Conservation (phyloP, 148 eudicot species). For the Nepenthes mirabilis region DNA sequence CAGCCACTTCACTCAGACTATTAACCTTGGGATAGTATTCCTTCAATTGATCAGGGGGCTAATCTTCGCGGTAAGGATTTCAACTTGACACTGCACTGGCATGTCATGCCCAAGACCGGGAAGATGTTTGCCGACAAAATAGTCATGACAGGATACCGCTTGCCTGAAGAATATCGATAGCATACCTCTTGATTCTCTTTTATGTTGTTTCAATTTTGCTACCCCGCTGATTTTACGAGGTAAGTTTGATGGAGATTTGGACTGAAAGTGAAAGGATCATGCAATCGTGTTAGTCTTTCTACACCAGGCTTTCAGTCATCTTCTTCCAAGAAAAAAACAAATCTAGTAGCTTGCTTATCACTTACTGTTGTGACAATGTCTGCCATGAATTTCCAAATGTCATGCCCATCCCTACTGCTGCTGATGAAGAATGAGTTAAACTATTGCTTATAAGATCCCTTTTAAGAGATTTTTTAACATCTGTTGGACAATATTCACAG, state of each 20-base stretch:
- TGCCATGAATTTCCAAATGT: too few species aligned
- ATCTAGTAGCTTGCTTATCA: too few species aligned
- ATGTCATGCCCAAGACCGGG: constrained; percentile 99
- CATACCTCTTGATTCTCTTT: background rate
- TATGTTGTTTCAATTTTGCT: background rate
- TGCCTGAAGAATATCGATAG: constrained; percentile 59
- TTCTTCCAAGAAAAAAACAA: too few species aligned
- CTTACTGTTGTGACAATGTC: too few species aligned
- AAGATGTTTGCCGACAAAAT: constrained; percentile 82
- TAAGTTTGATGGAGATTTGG: background rate
- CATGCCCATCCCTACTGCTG: too few species aligned
- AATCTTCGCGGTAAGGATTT: constrained; percentile 67
- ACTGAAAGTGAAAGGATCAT: background rate
- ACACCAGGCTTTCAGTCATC: too few species aligned
- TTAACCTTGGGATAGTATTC: background rate
- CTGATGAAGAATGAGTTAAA: too few species aligned
- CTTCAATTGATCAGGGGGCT: constrained; percentile 40
- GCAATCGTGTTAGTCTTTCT: too few species aligned
- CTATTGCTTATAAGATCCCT: too few species aligned
- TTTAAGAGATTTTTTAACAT: too few species aligned
- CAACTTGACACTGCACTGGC: constrained; percentile 93
- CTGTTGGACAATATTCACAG: too few species aligned
- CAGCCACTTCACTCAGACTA: too few species aligned
- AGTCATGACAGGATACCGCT: constrained; percentile 58
- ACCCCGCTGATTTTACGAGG: background rate